Evolutionary conservation across 139 green algal species (phyloP).

Genomic region (Chlamydomonas schloesseri): DNA sequence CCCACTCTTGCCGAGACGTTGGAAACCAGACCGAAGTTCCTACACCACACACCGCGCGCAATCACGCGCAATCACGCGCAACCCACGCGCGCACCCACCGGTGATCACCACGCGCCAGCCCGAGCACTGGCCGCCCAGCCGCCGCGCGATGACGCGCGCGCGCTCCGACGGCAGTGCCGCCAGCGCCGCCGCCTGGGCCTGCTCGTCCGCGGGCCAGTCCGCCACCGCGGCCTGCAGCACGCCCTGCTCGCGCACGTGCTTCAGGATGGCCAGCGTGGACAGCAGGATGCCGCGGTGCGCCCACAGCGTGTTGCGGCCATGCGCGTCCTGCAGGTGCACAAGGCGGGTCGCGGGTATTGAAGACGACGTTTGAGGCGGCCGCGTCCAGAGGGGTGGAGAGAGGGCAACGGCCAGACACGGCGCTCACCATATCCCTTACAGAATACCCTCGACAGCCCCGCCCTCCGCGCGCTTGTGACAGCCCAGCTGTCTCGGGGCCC

Average conservation of each 20-base stretch:
- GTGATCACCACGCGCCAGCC: constrained; percentile 35
- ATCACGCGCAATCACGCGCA: too few species aligned
- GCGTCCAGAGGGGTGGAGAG: too few species aligned
- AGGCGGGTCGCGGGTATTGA: too few species aligned
- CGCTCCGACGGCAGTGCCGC: constrained; percentile 3
- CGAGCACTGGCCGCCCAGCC: not conserved
- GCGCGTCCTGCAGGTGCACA: constrained; percentile 5
- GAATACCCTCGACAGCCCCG: too few species aligned
- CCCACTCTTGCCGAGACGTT: too few species aligned
- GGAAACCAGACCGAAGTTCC: not conserved
- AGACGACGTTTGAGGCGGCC: too few species aligned
- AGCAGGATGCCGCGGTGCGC: constrained; percentile 53
- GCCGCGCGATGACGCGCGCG: not conserved
- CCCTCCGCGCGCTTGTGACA: too few species aligned
- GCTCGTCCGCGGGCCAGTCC: not conserved
- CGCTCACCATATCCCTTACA: too few species aligned
- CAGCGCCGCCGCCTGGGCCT: not conserved
- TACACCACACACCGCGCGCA: too few species aligned
- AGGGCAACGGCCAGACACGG: too few species aligned
- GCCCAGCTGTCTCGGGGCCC: too few species aligned
- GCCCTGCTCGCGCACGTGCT: constrained; percentile 13
- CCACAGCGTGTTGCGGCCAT: constrained; percentile 18
- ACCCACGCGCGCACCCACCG: too few species aligned
- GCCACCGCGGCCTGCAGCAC: constrained; percentile 5
- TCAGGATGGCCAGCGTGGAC: constrained; percentile 35